Conservation (phyloP, 495 filamentous ascomycete genomes). For the Chaetomium cochliodes region DNA sequence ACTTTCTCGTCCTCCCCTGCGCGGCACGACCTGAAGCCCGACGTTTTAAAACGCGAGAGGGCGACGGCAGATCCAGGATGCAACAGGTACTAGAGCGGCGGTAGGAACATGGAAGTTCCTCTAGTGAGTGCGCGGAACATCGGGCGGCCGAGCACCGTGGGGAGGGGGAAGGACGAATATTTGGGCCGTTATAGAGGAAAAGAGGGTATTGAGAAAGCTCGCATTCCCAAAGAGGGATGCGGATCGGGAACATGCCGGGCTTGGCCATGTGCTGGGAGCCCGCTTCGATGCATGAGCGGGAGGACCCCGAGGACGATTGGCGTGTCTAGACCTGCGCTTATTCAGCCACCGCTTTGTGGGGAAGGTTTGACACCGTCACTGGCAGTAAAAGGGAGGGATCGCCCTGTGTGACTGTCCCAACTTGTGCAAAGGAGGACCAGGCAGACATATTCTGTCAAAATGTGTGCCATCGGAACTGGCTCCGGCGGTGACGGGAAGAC, state of each 20-base stretch:
- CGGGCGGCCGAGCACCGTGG: not conserved
- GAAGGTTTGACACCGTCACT: no score
- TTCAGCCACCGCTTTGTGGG: not conserved
- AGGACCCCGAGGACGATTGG: constrained; percentile 2
- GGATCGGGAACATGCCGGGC: not conserved
- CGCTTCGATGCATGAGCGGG: not conserved
- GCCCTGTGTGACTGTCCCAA: not conserved
- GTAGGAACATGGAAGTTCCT: not conserved
- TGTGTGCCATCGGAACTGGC: not conserved
- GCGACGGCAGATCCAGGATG: not conserved
- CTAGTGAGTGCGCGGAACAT: not conserved
- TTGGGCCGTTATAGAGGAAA: not conserved
- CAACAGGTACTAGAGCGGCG: not conserved
- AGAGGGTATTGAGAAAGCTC: not conserved
- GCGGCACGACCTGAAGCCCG: not conserved
- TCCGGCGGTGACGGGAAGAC: no score
- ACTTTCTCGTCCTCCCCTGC: not conserved
- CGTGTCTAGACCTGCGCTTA: not conserved
- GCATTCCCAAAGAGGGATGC: constrained; percentile 15
- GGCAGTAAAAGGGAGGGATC: not conserved
- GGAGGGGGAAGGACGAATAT: not conserved
- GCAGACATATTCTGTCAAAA: not conserved
- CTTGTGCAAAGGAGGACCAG: not conserved
- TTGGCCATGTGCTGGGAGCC: constrained; percentile 1
- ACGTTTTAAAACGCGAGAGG: constrained; percentile 10